Evolutionary conservation across 179 eudicot species (phyloP), one percentile per base, ranked within the genome.

Genomic region (Beta macrorhiza): DNA sequence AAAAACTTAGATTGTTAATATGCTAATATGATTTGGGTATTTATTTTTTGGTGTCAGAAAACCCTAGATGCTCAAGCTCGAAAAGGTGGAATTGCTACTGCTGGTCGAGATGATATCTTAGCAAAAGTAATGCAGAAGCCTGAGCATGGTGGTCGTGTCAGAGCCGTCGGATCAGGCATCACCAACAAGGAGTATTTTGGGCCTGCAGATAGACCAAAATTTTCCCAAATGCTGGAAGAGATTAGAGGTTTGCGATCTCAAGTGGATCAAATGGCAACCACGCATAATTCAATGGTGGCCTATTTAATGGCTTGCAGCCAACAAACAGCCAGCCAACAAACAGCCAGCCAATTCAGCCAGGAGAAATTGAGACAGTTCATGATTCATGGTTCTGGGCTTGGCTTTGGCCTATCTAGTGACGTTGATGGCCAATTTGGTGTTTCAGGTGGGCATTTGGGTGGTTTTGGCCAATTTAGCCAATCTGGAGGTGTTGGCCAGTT

Each of bases 141-240:
- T 53, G 77, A 55, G 63, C 77, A 55, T 74, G 77, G 77, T 74
- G 63, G 77, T 53, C n/a, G 22, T 74, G 64, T 74, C 14, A 74
- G 64, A 22, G 77, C 47, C 37, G 62, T 74, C 5, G 62, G 62
- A 74, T 52, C 62, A 29, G 47, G 77, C 65, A 74, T 74, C 53
- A 44, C 73, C 0, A 69, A 17, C 22, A 69, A 44, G 51, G 73
- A 69, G 9, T 69, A 69, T 45, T 69, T 69, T 45, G 73, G 73
- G 52, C 13, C 52, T 44, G 73, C 47, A 42, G 53, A 19, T 0
- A 69, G 73, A 45, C 73, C 73, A 44, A 69, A 69, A 45, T 22
- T 8, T 69, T 51, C 53, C 10, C 73, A 69, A 69, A 12, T 69
- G 73, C 12, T 37, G 53, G 73, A 42, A 0, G 22, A 44, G 16